Conservation (phyloP, 2,329 filamentous ascomycete genomes). For the Aphanocladium album region DNA sequence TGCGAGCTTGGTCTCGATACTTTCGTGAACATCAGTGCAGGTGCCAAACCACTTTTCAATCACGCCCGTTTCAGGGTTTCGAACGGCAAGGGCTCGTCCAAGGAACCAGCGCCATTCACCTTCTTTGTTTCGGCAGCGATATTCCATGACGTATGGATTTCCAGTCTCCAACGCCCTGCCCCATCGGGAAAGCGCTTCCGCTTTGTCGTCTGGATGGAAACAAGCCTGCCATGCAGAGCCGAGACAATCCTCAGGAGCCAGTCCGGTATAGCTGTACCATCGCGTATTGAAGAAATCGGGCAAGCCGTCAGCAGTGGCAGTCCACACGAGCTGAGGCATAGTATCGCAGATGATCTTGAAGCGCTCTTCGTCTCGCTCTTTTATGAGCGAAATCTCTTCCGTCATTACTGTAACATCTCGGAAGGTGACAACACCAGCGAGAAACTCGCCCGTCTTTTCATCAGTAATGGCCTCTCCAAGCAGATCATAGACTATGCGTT, state of each 20-base stretch:
- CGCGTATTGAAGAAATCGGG: constrained; percentile 70
- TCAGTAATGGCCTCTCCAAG: constrained; percentile 64
- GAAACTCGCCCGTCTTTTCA: constrained; percentile 62
- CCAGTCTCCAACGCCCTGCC: constrained; percentile 59
- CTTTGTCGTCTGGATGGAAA: constrained; percentile 67
- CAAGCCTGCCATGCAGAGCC: constrained; percentile 58
- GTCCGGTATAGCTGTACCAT: constrained; percentile 77
- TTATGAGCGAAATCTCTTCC: constrained; percentile 64
- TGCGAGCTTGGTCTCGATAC: constrained; percentile 61
- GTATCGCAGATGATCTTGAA: constrained; percentile 73
- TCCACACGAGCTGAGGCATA: constrained; percentile 71
- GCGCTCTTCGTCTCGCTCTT: constrained; percentile 64
- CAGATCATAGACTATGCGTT: constrained; percentile 57
- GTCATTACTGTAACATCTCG: constrained; percentile 68
- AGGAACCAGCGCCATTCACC: constrained; percentile 78
- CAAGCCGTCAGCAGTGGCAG: constrained; percentile 58
- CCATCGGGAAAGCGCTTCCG: constrained; percentile 53
- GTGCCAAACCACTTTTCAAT: constrained; percentile 81
- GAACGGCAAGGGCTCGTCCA: constrained; percentile 63
- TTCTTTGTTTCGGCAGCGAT: constrained; percentile 60
- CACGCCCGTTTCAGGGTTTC: constrained; percentile 57
- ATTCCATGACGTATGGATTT: constrained; percentile 64
- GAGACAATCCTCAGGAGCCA: constrained; percentile 56
- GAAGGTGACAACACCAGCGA: constrained; percentile 67
- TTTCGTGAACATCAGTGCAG: constrained; percentile 73